These are phyloP conservation scores for Debaryomycetaceae sp. DNA, from an alignment of 1,139 yeast species.

Conservation along the genomic window DNA sequence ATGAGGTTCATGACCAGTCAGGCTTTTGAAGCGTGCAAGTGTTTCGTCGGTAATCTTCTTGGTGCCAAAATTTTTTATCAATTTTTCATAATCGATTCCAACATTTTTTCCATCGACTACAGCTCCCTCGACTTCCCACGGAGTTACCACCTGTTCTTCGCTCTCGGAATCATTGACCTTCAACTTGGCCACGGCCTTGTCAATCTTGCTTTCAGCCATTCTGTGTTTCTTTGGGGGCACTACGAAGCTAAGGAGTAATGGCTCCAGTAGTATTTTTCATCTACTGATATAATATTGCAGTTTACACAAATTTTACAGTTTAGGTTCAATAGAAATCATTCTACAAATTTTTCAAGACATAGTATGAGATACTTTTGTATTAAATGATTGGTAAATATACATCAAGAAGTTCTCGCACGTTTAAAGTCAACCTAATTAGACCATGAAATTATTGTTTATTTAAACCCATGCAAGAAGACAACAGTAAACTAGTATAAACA, in stretches of 20 bases:
- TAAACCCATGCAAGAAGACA: slow-evolving; percentile 33
- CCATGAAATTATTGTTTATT: slow-evolving; percentile 23
- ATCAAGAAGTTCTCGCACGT: slow-evolving; percentile 6
- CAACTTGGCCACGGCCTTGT: slow-evolving; percentile 24
- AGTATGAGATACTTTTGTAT: background rate
- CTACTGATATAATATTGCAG: no score
- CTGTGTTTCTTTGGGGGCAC: background rate
- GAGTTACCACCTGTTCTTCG: slow-evolving; percentile 73
- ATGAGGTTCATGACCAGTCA: slow-evolving; percentile 94
- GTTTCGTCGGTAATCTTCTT: slow-evolving; percentile 67
- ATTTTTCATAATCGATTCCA: slow-evolving; percentile 86
- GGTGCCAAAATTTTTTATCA: slow-evolving; percentile 87
- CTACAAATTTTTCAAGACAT: background rate
- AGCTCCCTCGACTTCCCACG: slow-evolving; percentile 99
- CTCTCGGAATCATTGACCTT: slow-evolving; percentile 20
- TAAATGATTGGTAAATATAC: slow-evolving; percentile 6
- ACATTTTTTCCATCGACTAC: slow-evolving; percentile 89
- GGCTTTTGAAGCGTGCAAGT: slow-evolving; percentile 66
- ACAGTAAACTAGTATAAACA: slow-evolving; percentile 17
- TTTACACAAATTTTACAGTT: no score
- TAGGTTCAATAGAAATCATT: no score
- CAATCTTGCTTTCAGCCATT: slow-evolving; percentile 14
- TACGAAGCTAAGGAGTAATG: no score
- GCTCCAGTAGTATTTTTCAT: no score
- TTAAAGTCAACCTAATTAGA: slow-evolving; percentile 6